phyloP scores from a whole-genome alignment of 208 protist genomes.

The Leishmania amazonensis region DNA sequence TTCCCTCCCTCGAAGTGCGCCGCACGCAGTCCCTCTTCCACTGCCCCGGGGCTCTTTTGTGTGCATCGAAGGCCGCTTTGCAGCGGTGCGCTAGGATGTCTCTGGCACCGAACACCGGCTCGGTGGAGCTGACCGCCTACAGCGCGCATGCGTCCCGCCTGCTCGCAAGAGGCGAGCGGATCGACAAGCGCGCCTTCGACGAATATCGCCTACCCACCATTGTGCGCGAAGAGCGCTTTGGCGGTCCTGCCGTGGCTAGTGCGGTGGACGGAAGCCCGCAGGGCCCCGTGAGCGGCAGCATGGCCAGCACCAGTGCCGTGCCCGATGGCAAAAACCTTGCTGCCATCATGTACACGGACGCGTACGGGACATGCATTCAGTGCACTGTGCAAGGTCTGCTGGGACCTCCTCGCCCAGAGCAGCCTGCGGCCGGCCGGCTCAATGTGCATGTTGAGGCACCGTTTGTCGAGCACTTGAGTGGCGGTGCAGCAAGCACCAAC shows the following conservation, averaged over 20 bases:
- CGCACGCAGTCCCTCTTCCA: background rate
- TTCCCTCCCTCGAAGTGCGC: too few relatives aligned
- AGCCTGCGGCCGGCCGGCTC: conserved; percentile 65
- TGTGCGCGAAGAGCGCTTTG: conserved; percentile 46
- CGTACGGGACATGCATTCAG: conserved; percentile 58
- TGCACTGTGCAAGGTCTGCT: conserved; percentile 74
- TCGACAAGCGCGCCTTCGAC: conserved; percentile 59
- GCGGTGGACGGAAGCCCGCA: background rate
- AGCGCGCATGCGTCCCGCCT: conserved; percentile 49
- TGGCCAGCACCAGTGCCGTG: background rate
- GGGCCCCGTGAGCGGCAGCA: background rate
- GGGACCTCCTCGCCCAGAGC: conserved; percentile 58
- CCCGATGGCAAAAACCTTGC: conserved; percentile 38
- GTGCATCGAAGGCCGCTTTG: background rate
- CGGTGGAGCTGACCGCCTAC: conserved; percentile 74
- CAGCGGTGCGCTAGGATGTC: conserved; percentile 46
- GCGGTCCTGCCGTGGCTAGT: background rate
- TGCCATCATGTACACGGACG: conserved; percentile 78
- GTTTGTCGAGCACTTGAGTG: conserved; percentile 44
- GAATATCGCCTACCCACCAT: conserved; percentile 51
- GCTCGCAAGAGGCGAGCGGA: conserved; percentile 44
- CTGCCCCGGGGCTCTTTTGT: background rate
- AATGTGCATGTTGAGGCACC: conserved; percentile 70
- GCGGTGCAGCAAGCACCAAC: conserved; percentile 23
- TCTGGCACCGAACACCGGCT: conserved; percentile 74